Evolutionary conservation across 169 alveolate genomes (phyloP).

Genomic region (Plasmodium blacklocki): DNA sequence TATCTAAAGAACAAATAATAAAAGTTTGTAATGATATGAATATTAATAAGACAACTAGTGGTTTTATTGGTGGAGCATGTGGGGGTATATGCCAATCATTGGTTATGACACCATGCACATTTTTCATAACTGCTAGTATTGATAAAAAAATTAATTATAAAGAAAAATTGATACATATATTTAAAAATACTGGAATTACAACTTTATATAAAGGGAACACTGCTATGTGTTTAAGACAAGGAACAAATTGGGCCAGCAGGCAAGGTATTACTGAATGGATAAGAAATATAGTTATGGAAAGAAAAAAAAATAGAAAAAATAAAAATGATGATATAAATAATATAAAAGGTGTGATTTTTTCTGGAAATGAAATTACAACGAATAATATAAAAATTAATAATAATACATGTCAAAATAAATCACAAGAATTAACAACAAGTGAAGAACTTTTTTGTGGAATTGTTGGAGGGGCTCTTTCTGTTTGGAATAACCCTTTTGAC

Average conservation of each 20-base stretch:
- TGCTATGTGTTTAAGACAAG: slow-evolving; percentile 86
- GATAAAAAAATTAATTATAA: slow-evolving; percentile 77
- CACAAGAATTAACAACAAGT: slow-evolving; percentile 3
- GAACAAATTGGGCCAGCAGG: slow-evolving; percentile 88
- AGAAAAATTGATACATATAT: slow-evolving; percentile 30
- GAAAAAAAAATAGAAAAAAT: slow-evolving; percentile 23
- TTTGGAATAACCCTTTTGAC: slow-evolving; percentile 89
- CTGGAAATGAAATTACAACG: not conserved
- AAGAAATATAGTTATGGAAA: slow-evolving; percentile 33
- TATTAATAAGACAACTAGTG: slow-evolving; percentile 76
- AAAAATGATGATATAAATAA: not conserved
- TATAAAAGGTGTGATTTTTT: not conserved
- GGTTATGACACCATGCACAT: slow-evolving; percentile 88
- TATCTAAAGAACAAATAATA: slow-evolving; percentile 78
- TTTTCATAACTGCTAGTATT: slow-evolving; percentile 84
- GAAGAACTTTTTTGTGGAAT: slow-evolving; percentile 78
- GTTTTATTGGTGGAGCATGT: slow-evolving; percentile 85
- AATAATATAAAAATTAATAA: not conserved
- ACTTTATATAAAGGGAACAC: slow-evolving; percentile 85
- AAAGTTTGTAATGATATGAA: slow-evolving; percentile 30
- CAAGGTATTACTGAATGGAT: slow-evolving; percentile 86
- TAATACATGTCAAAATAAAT: not conserved
- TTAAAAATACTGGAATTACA: slow-evolving; percentile 75
- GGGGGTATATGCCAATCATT: slow-evolving; percentile 84
- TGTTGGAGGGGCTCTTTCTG: slow-evolving; percentile 84